Evolutionary conservation across 139 green algal genomes (phyloP).

Genomic region (Chlorella sp.): DNA sequence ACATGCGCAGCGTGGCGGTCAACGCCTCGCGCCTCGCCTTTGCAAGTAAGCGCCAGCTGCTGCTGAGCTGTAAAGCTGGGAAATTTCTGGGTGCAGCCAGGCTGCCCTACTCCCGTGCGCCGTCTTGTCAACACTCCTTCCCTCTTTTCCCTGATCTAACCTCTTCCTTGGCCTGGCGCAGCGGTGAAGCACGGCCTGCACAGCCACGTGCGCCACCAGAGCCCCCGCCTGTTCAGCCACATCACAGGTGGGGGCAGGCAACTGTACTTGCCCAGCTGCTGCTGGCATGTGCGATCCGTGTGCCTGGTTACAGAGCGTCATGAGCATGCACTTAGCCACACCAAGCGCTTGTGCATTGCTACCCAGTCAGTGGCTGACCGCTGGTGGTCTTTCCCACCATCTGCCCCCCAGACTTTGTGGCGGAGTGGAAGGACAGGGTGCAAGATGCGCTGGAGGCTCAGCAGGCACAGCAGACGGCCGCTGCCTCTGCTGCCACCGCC

Average conservation of each 20-base stretch:
- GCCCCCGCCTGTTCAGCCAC: slow-evolving; percentile 45
- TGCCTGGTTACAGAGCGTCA: too few relatives aligned
- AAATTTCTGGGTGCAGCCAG: too few relatives aligned
- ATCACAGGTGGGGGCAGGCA: slow-evolving; percentile 14
- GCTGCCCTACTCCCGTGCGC: too few relatives aligned
- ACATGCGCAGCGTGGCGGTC: slow-evolving; percentile 55
- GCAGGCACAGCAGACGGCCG: not conserved
- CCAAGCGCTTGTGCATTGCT: too few relatives aligned
- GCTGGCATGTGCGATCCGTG: too few relatives aligned
- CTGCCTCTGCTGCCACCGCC: not conserved
- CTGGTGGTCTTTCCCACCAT: too few relatives aligned
- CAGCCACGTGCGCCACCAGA: slow-evolving; percentile 49
- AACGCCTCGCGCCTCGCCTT: slow-evolving; percentile 54
- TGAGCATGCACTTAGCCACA: too few relatives aligned
- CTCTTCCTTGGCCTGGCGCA: not conserved
- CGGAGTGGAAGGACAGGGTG: slow-evolving; percentile 27
- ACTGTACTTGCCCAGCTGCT: too few relatives aligned
- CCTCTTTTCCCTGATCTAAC: not conserved
- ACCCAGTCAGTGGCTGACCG: too few relatives aligned
- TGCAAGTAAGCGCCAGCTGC: not conserved
- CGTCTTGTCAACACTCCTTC: too few relatives aligned
- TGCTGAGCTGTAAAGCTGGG: too few relatives aligned
- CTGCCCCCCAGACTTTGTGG: slow-evolving; percentile 2
- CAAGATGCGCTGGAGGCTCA: not conserved
- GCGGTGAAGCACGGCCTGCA: slow-evolving; percentile 48